Evolutionary conservation across 2,329 filamentous ascomycete genomes (phyloP).

Genomic region (Hypoxylon sp.): DNA sequence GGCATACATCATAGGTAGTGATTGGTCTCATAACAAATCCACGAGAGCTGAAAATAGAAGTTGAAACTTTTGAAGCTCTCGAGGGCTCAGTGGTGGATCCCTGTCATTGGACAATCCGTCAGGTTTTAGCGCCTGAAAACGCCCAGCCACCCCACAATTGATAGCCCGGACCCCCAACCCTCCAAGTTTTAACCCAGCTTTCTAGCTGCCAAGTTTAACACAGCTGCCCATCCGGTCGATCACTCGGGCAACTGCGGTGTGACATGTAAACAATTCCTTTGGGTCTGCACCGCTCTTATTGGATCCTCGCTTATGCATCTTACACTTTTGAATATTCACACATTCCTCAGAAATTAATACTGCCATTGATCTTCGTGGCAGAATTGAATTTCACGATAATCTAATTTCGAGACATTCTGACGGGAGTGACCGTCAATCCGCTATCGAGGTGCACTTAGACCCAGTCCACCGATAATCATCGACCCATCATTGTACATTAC

Average conservation of each 20-base stretch:
- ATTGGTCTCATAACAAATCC: background rate
- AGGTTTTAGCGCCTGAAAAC: constrained; percentile 28
- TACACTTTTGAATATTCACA: constrained; percentile 27
- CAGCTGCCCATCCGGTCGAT: constrained; percentile 1
- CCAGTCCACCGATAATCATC: constrained; percentile 18
- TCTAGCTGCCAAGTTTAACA: background rate
- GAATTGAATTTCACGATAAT: constrained; percentile 28
- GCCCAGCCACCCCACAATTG: constrained; percentile 27
- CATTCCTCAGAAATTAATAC: constrained; percentile 33
- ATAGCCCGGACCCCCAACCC: constrained; percentile 6
- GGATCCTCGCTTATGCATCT: constrained; percentile 17
- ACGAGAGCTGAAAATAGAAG: constrained; percentile 1
- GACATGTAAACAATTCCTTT: constrained; percentile 39
- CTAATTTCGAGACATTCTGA: constrained; percentile 42
- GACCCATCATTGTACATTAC: constrained; percentile 20
- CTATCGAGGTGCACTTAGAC: constrained; percentile 8
- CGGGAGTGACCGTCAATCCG: constrained; percentile 8
- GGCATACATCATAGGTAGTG: too few relatives aligned
- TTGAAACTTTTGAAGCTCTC: background rate
- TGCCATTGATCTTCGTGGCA: constrained; percentile 13
- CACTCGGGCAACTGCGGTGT: constrained; percentile 33
- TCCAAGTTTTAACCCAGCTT: background rate
- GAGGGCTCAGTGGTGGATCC: background rate
- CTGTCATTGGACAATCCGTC: constrained; percentile 7
- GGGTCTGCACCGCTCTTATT: constrained; percentile 11